phyloP scores from a whole-genome alignment of 305 asterid species.

The Fraxinus baroniana region DNA sequence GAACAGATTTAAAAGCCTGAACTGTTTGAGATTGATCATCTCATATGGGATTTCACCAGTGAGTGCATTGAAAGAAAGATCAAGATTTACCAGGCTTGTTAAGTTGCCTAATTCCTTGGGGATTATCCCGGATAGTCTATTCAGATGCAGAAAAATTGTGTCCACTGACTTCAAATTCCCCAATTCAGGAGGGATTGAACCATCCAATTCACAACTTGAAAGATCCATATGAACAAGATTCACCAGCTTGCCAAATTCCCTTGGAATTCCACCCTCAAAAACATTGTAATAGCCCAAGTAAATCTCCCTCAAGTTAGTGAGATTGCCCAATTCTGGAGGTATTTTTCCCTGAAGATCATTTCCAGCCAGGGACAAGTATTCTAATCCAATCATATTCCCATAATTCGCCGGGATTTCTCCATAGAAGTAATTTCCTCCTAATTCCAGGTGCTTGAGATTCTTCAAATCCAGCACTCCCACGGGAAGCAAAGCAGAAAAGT shows the following conservation, averaged over 20 bases:
- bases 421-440: constrained; percentile 80
- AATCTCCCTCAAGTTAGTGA: constrained; percentile 70
- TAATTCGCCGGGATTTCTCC: constrained; percentile 66
- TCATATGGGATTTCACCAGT: constrained; percentile 87
- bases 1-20: constrained; percentile 71
- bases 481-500: constrained; percentile 70
- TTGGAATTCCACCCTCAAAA: constrained; percentile 79
- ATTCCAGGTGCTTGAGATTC: constrained; percentile 69
- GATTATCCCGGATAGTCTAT: constrained; percentile 65
- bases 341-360: constrained; percentile 71
- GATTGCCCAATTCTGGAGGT: constrained; percentile 75
- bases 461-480: constrained; percentile 48
- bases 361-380: constrained; percentile 78
- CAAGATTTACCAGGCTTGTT: constrained; percentile 67
- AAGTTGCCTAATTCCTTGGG: constrained; percentile 79
- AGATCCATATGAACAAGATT: constrained; percentile 74
- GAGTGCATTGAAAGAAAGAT: constrained; percentile 69
- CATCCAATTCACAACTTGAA: constrained; percentile 69
- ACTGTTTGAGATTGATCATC: constrained; percentile 46
- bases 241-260: constrained; percentile 26
- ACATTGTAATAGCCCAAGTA: constrained; percentile 72
- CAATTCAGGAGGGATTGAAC: constrained; percentile 25
- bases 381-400: constrained; percentile 53
- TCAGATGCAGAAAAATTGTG: constrained; percentile 70
- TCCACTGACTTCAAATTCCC: constrained; percentile 64